Conservation (phyloP, 768 basidiomycete species). For the Russula sp. region DNA sequence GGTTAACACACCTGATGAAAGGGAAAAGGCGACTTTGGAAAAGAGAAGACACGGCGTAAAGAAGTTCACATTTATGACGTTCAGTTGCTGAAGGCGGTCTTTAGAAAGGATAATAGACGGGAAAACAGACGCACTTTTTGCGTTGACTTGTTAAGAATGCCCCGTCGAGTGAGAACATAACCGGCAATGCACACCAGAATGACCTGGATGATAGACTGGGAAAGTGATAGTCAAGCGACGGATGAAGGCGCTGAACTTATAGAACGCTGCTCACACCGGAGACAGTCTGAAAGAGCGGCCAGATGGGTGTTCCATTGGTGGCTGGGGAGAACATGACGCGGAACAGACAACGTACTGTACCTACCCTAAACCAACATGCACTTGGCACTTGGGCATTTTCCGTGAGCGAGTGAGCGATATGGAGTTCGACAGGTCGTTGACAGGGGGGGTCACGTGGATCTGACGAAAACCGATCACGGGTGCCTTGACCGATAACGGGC, state of each 20-base stretch:
- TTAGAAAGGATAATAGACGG: conserved; percentile 15
- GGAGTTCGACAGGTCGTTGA: too few species aligned
- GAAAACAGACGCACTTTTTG: conserved; percentile 55
- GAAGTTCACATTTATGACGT: conserved; percentile 77
- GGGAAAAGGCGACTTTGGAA: conserved; percentile 90
- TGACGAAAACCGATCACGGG: too few species aligned
- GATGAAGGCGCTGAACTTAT: not conserved
- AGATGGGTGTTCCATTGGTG: conserved; percentile 29
- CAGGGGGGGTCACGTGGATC: too few species aligned
- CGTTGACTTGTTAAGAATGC: conserved; percentile 83
- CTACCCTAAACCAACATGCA: too few species aligned
- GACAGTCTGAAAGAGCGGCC: conserved; percentile 45
- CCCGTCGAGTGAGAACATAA: conserved; percentile 66
- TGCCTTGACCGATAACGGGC: too few species aligned
- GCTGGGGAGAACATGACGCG: conserved; percentile 2
- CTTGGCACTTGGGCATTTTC: too few species aligned
- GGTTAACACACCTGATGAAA: conserved; percentile 47
- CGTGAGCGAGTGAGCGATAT: too few species aligned
- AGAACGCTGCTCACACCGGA: conserved; percentile 39
- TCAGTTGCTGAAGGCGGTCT: conserved; percentile 48
- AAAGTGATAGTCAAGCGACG: not conserved
- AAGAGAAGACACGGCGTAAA: conserved; percentile 86
- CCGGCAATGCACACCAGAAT: conserved; percentile 80
- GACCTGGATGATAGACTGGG: conserved; percentile 81
- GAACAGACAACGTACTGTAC: not conserved